Evolutionary conservation across 2,329 filamentous ascomycete genomes (phyloP), one percentile per base, ranked within the genome.

Genomic region (Trichoderma sp.): DNA sequence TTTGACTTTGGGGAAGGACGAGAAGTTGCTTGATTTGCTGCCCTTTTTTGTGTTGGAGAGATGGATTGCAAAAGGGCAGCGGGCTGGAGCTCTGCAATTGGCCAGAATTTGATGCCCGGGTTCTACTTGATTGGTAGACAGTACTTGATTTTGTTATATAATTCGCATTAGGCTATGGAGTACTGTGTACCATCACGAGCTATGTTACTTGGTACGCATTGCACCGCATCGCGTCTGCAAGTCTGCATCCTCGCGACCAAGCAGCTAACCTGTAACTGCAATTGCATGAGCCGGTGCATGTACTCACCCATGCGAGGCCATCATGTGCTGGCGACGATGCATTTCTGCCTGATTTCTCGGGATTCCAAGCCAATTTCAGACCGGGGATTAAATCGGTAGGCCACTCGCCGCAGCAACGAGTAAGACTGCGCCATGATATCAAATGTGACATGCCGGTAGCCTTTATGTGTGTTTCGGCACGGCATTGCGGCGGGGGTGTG

Each of bases 291-390:
- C 60, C 33, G n/a, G 62, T 12, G 11, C 21, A 27, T 64, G 62
- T 64, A 64, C 12, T 38, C n/a, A 63, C 29, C 62, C 62, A 41
- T 64, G 62, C 31, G 33, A 64, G 33, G 31, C 62, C 60, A 53
- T 35, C 38, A 64, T 38, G 16, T 38, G 60, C 31, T 41, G 21
- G 60, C 21, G 21, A 53, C n/a, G 33, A 74, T 67, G 71, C 71
- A 67, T 60, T 41, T 67, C 71, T 74, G 71, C 63, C 71, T 45
- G 63, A 74, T 12, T 21, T 35, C 33, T 62, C 29, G 59, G 59
- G 27, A 31, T 62, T 21, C 18, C 18, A 35, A 31, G n/a, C 27
- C 60, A n/a, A 18, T 31, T 50, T 35, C 59, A 45, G 53, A 31
- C 21, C 45, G 24, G 31, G 41, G 59, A 45, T 14, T 14, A 3